A percentile compares a stretch with the other conserved stretches of the same genome.
These are phyloP conservation scores for Fragaria nilgerrensis DNA, from an alignment of 306 rosid genomes.

Conservation along the genomic window DNA sequence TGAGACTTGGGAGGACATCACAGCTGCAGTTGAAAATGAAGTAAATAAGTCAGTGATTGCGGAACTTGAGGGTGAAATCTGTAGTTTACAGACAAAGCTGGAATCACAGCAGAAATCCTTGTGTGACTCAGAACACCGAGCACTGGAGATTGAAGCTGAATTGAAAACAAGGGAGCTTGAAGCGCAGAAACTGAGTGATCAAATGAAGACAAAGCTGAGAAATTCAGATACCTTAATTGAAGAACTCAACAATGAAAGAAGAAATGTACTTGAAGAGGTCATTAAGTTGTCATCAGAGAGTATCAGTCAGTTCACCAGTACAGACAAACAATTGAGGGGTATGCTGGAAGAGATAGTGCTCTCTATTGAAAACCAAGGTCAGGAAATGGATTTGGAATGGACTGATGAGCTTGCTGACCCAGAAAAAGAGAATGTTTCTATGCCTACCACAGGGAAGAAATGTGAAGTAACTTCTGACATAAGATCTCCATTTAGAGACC, in stretches of 20 bases:
- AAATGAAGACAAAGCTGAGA: conserved; percentile 52
- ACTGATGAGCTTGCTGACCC: conserved; percentile 31
- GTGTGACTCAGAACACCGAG: conserved; percentile 44
- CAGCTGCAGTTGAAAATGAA: conserved; percentile 55
- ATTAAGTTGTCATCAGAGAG: conserved; percentile 53
- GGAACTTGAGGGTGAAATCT: conserved; percentile 62
- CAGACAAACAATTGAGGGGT: conserved; percentile 47
- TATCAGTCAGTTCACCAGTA: conserved; percentile 42
- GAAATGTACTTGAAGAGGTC: conserved; percentile 52
- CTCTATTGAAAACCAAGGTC: conserved; percentile 37
- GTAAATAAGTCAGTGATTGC: conserved; percentile 58
- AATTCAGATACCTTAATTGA: conserved; percentile 49
- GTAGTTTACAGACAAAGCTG: conserved; percentile 45
- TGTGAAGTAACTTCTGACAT: conserved; percentile 36
- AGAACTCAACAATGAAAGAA: conserved; percentile 54
- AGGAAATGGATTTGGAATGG: conserved; percentile 21
- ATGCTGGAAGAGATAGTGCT: conserved; percentile 42
- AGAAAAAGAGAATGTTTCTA: conserved; percentile 45
- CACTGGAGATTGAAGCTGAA: conserved; percentile 51
- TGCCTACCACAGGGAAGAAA: conserved; percentile 42
- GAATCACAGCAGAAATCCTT: conserved; percentile 46
- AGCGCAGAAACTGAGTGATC: conserved; percentile 38
- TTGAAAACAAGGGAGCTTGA: conserved; percentile 44
- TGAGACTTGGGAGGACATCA: conserved; percentile 56
- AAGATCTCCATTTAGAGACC: conserved; percentile 65